Evolutionary conservation across 2,329 filamentous ascomycete species (phyloP), one percentile per base, ranked within the genome.

Genomic region (Xylariaceae sp.): DNA sequence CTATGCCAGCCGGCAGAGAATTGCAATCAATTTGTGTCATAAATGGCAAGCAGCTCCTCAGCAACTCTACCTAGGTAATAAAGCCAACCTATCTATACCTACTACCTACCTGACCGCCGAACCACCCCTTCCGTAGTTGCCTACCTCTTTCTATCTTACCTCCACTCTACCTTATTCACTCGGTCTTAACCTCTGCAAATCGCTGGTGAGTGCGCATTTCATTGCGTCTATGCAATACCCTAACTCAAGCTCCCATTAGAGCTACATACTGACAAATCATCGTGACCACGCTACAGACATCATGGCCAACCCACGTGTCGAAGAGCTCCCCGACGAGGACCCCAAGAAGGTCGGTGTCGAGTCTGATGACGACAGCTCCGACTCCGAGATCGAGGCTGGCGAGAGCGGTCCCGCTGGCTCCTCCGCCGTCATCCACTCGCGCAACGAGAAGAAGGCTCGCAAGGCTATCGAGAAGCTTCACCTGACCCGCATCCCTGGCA

Each of bases 391-490:
- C 62, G 90, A 93, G 70, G 84, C 81, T 53, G 82, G 76, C 59
- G 81, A 81, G 52, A 67, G 69, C 55, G 70, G 68, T 60, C 89
- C 92, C 68, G 85, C 87, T 59, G 93, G 92, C 67, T 88, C 90
- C 65, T 83, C 86, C 56, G 86, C 92, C 66, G 83, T 93, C 64
- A 85, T 98, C 67, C 92, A 97, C 82, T 95, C 89, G 68, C 90
- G 93, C 73, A 97, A 97, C 78, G 93, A 98, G 86, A 98, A 98
- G 88, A 98, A 98, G 85, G 94, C 93, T 64, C 86, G 93, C 76
- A 98, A 98, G 83, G 90, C 91, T 66, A 95, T 98, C 70, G 88
- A 90, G 73, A 98, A 98, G 85, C 84, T 97, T 67, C 91, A 95
- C 69, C 79, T 98, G 69, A 93, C 89, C 80, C 90, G 92, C 67